Percentiles rank a stretch among this genome's conserved stretches.
Conservation (phyloP, 2,329 filamentous ascomycete species). For the Arachnomyces sp. region DNA sequence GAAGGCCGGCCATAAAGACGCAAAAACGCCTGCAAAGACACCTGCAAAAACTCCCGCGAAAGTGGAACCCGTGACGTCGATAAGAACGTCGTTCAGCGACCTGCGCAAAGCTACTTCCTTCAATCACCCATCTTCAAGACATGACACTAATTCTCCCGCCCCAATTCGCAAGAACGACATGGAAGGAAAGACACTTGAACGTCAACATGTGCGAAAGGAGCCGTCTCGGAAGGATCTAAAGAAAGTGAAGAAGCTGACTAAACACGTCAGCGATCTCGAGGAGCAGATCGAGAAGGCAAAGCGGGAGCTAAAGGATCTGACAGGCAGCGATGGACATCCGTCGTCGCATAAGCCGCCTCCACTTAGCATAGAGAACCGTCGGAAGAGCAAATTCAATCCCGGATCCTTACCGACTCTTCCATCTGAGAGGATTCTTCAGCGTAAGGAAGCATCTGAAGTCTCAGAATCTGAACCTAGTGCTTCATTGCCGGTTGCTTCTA, state of each 20-base stretch:
- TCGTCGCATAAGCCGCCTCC: constrained; percentile 15
- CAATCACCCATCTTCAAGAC: constrained; percentile 20
- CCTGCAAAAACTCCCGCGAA: neutral
- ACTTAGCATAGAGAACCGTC: constrained; percentile 22
- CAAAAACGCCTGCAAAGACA: too few species aligned
- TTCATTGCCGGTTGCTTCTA: constrained; percentile 2
- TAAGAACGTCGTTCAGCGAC: constrained; percentile 29
- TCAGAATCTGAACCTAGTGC: constrained; percentile 6
- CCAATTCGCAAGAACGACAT: constrained; percentile 19
- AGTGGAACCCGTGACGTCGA: constrained; percentile 18
- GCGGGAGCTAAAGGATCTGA: constrained; percentile 45
- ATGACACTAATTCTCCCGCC: constrained; percentile 22
- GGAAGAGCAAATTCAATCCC: constrained; percentile 32
- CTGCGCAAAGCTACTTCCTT: constrained; percentile 28
- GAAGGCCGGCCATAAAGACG: too few species aligned
- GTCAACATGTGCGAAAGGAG: constrained; percentile 36
- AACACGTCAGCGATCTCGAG: constrained; percentile 56
- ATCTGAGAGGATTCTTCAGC: constrained; percentile 38
- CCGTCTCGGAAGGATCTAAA: constrained; percentile 51
- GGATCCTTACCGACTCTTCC: constrained; percentile 38
- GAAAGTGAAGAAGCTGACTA: constrained; percentile 50
- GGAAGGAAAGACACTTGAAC: constrained; percentile 17
- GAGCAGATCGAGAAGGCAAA: constrained; percentile 49
- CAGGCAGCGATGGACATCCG: constrained; percentile 30
- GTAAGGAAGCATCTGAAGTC: constrained; percentile 17